Evolutionary conservation across 2,329 filamentous ascomycete species (phyloP).

Genomic region (Fusarium albidum): DNA sequence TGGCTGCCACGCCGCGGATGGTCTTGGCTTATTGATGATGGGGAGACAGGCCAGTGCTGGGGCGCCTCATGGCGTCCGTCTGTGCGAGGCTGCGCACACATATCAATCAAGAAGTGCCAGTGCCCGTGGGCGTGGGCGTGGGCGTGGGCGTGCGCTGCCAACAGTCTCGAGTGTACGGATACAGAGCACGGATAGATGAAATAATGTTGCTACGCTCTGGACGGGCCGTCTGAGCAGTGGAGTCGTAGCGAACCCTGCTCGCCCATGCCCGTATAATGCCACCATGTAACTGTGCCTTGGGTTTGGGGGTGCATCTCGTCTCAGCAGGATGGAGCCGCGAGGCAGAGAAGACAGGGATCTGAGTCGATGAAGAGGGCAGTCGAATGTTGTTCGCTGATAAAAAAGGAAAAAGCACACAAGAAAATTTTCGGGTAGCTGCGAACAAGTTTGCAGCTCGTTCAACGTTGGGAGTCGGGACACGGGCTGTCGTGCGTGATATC

Average conservation of each 20-base stretch:
- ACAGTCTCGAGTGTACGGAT: background rate
- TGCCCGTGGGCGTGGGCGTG: no score
- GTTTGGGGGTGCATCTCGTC: conserved; percentile 26
- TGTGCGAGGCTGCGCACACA: conserved; percentile 24
- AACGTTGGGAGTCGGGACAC: background rate
- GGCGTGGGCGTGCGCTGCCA: background rate
- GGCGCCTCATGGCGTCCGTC: conserved; percentile 26
- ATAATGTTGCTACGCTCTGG: conserved; percentile 11
- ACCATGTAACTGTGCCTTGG: conserved; percentile 27
- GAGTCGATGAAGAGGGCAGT: conserved; percentile 24
- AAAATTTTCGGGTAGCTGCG: conserved; percentile 1
- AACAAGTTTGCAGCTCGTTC: background rate
- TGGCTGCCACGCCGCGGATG: conserved; percentile 24
- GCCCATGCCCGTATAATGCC: conserved; percentile 5
- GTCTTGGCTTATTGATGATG: conserved; percentile 24
- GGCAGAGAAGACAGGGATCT: conserved; percentile 18
- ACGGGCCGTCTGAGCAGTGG: conserved; percentile 12
- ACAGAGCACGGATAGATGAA: no score
- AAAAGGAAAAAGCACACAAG: conserved; percentile 26
- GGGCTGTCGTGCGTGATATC: conserved; percentile 2
- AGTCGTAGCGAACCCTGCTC: conserved; percentile 19
- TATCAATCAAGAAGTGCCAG: conserved; percentile 23
- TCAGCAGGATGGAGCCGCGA: conserved; percentile 25
- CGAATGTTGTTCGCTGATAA: conserved; percentile 21
- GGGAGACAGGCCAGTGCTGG: conserved; percentile 20